Conservation (phyloP, 768 basidiomycete species). For the Mrakia gelida region DNA sequence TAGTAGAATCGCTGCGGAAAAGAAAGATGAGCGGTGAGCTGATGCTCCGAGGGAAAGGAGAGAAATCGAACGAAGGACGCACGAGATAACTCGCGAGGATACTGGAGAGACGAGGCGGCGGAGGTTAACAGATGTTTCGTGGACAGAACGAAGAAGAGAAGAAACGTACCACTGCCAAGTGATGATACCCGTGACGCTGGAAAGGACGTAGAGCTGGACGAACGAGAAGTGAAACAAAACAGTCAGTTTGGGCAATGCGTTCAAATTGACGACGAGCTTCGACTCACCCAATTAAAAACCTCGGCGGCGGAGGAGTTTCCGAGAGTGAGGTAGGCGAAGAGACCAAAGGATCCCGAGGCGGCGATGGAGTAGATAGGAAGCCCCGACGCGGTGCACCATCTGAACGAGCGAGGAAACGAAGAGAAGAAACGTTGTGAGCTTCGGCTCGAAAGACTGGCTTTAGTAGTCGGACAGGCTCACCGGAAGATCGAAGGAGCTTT, state of each 20-base stretch:
- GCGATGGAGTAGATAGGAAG: constrained; percentile 38
- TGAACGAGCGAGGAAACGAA: background rate
- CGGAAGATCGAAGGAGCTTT: constrained; percentile 41
- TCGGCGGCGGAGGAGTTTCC: constrained; percentile 22
- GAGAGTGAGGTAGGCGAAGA: constrained; percentile 33
- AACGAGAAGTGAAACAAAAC: too few species aligned
- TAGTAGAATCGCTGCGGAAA: constrained; percentile 14
- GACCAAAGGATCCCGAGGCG: constrained; percentile 36
- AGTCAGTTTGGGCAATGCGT: too few species aligned
- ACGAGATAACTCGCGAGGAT: constrained; percentile 29
- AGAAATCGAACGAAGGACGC: background rate
- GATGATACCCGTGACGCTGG: constrained; percentile 44
- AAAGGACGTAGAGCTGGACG: constrained; percentile 40
- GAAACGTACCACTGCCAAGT: constrained; percentile 37
- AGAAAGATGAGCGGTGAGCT: background rate
- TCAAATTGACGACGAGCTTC: too few species aligned
- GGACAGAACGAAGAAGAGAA: background rate
- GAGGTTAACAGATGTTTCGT: too few species aligned
- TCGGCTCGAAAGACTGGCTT: background rate
- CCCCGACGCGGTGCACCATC: background rate
- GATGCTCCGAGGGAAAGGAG: background rate
- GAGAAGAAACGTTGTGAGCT: background rate
- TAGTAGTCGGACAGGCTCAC: background rate
- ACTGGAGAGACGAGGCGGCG: background rate
- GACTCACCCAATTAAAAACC: constrained; percentile 32